A percentile compares a stretch with the other conserved stretches of the same genome.
Conservation (phyloP, 2,329 filamentous ascomycete genomes). For the Cladophialophora immunda region DNA sequence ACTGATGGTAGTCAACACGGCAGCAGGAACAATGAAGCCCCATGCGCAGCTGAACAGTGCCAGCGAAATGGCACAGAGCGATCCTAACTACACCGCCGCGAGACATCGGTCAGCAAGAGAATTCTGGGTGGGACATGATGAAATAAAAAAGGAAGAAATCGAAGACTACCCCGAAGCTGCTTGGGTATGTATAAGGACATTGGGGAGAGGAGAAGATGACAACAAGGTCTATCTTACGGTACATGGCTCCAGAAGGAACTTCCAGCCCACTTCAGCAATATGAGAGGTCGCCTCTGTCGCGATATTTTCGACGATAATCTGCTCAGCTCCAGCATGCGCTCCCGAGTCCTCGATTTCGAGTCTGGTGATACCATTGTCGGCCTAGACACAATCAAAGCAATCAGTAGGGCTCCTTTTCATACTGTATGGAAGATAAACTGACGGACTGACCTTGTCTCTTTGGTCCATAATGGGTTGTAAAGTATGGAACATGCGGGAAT, state of each 20-base stretch:
- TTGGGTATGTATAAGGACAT: too few species aligned
- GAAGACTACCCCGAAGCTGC: too few species aligned
- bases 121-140: too few species aligned
- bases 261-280: background rate
- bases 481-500: too few species aligned
- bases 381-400: too few species aligned
- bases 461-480: background rate
- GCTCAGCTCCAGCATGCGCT: background rate
- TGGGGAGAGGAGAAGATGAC: too few species aligned
- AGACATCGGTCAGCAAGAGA: background rate
- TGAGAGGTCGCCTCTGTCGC: conserved; percentile 1
- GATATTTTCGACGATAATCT: background rate
- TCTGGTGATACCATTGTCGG: background rate
- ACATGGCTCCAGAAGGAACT: background rate
- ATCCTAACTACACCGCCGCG: background rate
- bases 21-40: conserved; percentile 34
- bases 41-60: conserved; percentile 8
- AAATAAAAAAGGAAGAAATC: too few species aligned
- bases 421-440: too few species aligned
- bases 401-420: too few species aligned
- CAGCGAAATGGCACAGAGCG: conserved; percentile 5
- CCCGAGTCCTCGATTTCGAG: background rate
- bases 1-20: conserved; percentile 28
- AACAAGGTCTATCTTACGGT: background rate
- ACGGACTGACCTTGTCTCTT: background rate